These are phyloP conservation scores for Penicillium glabrum DNA, from an alignment of 2,329 filamentous ascomycete genomes.

Conservation along the genomic window DNA sequence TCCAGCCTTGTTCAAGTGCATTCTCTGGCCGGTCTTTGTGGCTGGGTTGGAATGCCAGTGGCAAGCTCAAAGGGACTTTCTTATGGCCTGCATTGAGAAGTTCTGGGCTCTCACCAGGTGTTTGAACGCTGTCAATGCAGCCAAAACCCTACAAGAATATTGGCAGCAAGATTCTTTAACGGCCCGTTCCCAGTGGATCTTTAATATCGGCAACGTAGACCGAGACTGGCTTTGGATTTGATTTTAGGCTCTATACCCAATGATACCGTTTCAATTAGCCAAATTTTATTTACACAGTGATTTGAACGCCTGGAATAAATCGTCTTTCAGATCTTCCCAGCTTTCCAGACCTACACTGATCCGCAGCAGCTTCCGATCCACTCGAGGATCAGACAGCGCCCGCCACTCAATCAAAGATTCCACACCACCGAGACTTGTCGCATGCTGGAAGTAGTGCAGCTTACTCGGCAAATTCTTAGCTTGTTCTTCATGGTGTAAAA, in stretches of 20 bases:
- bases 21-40: slow-evolving; percentile 37
- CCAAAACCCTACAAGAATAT: slow-evolving; percentile 26
- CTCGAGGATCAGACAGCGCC: slow-evolving; percentile 73
- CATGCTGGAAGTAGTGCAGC: slow-evolving; percentile 83
- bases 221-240: slow-evolving; percentile 34
- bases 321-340: slow-evolving; percentile 77
- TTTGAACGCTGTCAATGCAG: slow-evolving; percentile 34
- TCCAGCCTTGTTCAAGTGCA: slow-evolving; percentile 30
- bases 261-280: background rate
- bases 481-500: slow-evolving; percentile 57
- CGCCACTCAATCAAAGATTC: slow-evolving; percentile 98
- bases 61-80: slow-evolving; percentile 22
- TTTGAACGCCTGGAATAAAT: slow-evolving; percentile 67
- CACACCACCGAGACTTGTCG: slow-evolving; percentile 88
- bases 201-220: slow-evolving; percentile 27
- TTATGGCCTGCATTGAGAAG: slow-evolving; percentile 25
- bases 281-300: background rate
- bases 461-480: slow-evolving; percentile 74
- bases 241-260: background rate
- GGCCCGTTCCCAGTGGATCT: slow-evolving; percentile 27
- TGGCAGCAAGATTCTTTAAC: slow-evolving; percentile 20
- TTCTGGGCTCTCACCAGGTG: slow-evolving; percentile 34
- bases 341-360: slow-evolving; percentile 84
- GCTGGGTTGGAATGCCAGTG: slow-evolving; percentile 31
- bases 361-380: slow-evolving; percentile 71